Evolutionary conservation across 1,284 basidiomycete genomes (phyloP).

Genomic region (Cerrena zonata): DNA sequence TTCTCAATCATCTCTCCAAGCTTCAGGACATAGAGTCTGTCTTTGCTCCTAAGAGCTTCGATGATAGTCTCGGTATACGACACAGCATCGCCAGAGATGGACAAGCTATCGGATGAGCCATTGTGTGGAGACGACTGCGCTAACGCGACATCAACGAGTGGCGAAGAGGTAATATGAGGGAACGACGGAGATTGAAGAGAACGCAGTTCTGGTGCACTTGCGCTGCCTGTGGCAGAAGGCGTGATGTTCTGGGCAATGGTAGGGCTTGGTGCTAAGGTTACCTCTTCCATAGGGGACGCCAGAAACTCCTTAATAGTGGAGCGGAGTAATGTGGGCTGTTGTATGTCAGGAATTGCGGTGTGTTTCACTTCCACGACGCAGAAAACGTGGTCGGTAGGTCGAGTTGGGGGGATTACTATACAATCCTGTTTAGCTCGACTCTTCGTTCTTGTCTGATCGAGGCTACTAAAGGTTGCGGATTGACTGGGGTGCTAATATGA

Average conservation of each 20-base stretch:
- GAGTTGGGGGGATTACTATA: no score
- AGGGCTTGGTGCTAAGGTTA: slow-evolving; percentile 18
- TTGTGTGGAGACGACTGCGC: slow-evolving; percentile 16
- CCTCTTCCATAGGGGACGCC: slow-evolving; percentile 8
- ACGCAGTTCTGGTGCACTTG: slow-evolving; percentile 21
- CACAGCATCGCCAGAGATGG: neutral
- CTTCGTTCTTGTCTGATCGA: no score
- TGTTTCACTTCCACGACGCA: no score
- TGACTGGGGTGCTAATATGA: no score
- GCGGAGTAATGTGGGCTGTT: slow-evolving; percentile 2
- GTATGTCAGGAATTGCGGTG: slow-evolving; percentile 3
- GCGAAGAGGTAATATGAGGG: slow-evolving; percentile 14
- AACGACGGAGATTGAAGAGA: slow-evolving; percentile 14
- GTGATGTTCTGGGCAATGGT: slow-evolving; percentile 2
- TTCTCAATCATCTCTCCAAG: slow-evolving; percentile 75
- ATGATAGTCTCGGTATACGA: slow-evolving; percentile 37
- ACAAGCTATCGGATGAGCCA: slow-evolving; percentile 16
- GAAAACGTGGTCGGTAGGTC: no score
- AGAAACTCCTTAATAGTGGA: neutral
- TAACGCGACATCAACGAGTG: slow-evolving; percentile 18
- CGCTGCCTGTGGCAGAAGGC: slow-evolving; percentile 16
- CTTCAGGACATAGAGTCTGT: slow-evolving; percentile 77
- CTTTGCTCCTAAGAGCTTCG: slow-evolving; percentile 80
- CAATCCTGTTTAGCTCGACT: no score
- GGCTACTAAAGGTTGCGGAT: no score